Evolutionary conservation across 805 yeast species (phyloP), one percentile per base, ranked within the genome.

Genomic region (Kodamaea sagamina): DNA sequence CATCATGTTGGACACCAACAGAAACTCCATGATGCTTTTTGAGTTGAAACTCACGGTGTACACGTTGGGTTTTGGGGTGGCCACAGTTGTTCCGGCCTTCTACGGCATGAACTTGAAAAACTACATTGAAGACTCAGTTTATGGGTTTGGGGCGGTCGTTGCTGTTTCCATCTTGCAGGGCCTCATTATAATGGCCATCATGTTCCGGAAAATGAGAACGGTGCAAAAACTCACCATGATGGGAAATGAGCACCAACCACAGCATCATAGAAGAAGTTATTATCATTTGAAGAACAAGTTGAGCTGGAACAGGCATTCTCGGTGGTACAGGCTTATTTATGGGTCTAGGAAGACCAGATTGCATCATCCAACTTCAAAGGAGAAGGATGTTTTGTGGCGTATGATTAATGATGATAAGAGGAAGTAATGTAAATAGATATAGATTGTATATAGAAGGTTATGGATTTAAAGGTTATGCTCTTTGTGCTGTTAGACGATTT

Each of bases 81-180:
- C 95, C 1, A 84, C 96, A 1, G 67, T 87, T 15, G 54, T 88
- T 1, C 96, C 97, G 2, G 95, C 95, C 6, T 82, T 89, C 53
- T 90, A 87, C 56, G 96, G 96, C 25, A 86, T 86, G 95, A 86
- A 86, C 56, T 66, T 86, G 54, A 83, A 83, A 49, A 86, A 86
- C 54, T 86, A 81, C 55, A 79, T 86, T 4, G 95, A 86, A 59
- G 87, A 84, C 4, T 78, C 86, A 0, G 55, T 67, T 26, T 56
- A 64, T 31, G 93, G 93, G 0, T 86, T 86, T 61, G 79, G 75
- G 0, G 66, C 72, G 1, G 82, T 85, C 4, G 71, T 84, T 1
- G 58, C 61, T 0, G 43, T 78, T 4, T 81, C 89, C 8, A 51
- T 79, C 2, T 10, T 79, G 0, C 72, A 76, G 46, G 93, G 86